Evolutionary conservation across 2,329 filamentous ascomycete genomes (phyloP).

Genomic region (Clarireedia sp.): DNA sequence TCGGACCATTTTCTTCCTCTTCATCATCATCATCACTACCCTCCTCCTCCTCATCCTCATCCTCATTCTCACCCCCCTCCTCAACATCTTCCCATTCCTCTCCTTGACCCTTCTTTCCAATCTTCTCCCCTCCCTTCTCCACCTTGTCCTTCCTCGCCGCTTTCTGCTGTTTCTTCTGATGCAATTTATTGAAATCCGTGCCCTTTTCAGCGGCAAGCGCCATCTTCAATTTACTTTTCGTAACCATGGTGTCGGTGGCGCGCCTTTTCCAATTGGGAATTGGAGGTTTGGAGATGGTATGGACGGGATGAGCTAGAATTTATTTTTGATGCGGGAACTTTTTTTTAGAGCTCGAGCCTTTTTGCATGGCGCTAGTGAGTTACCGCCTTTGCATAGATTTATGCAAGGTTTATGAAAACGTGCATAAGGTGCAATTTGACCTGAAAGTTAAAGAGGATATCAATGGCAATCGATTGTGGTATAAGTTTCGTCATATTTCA

Average conservation of each 20-base stretch:
- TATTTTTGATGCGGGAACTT: slow-evolving; percentile 12
- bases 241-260: slow-evolving; percentile 26
- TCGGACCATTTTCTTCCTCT: slow-evolving; percentile 13
- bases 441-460: too few species aligned
- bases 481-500: too few species aligned
- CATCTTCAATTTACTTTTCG: slow-evolving; percentile 41
- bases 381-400: slow-evolving; percentile 6
- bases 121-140: slow-evolving; percentile 34
- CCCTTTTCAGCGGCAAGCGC: slow-evolving; percentile 49
- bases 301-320: slow-evolving; percentile 4
- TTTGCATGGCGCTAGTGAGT: background rate
- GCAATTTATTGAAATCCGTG: slow-evolving; percentile 41
- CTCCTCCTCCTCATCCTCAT: slow-evolving; percentile 20
- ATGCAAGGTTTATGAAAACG: background rate
- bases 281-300: slow-evolving; percentile 3
- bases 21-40: slow-evolving; percentile 29
- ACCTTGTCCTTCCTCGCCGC: slow-evolving; percentile 40
- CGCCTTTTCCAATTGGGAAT: slow-evolving; percentile 4
- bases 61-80: slow-evolving; percentile 30
- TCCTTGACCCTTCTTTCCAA: slow-evolving; percentile 34
- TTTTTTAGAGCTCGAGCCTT: slow-evolving; percentile 9
- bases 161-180: slow-evolving; percentile 32
- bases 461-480: too few species aligned
- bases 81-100: slow-evolving; percentile 37
- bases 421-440: too few species aligned